Percentiles rank a stretch among this genome's conserved stretches.
Conservation (phyloP, 495 filamentous ascomycete species). For the Aspergillus heteromorphus region DNA sequence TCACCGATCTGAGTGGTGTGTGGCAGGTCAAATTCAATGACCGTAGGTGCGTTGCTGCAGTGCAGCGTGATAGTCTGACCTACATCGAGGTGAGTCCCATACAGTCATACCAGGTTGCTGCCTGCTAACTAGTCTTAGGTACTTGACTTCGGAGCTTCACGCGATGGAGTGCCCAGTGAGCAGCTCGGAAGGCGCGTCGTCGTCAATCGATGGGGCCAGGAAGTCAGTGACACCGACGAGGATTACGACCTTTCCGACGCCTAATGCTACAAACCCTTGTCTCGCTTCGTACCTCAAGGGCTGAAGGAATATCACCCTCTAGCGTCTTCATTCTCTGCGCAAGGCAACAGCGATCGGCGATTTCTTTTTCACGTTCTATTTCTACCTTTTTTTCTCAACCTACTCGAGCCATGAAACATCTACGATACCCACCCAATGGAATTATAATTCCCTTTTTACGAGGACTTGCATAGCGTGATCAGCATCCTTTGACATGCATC, state of each 20-base stretch:
- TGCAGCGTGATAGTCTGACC: slow-evolving; percentile 85
- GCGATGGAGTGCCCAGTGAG: slow-evolving; percentile 70
- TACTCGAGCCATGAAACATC: slow-evolving; percentile 16
- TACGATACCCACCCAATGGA: slow-evolving; percentile 20
- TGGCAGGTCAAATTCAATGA: slow-evolving; percentile 99
- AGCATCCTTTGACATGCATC: slow-evolving; percentile 34
- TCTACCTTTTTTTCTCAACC: slow-evolving; percentile 3
- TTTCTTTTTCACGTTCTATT: slow-evolving; percentile 1
- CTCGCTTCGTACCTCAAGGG: neutral
- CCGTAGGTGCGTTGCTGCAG: slow-evolving; percentile 89
- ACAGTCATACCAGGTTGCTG: neutral
- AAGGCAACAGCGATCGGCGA: neutral
- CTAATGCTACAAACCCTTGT: slow-evolving; percentile 8
- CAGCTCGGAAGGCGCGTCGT: slow-evolving; percentile 76
- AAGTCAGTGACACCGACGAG: slow-evolving; percentile 38
- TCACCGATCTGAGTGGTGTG: slow-evolving; percentile 92
- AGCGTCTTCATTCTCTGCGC: neutral
- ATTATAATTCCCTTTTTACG: slow-evolving; percentile 20
- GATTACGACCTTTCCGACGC: slow-evolving; percentile 40
- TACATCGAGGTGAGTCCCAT: slow-evolving; percentile 81
- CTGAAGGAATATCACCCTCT: neutral
- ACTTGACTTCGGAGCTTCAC: slow-evolving; percentile 77
- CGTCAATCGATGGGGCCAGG: slow-evolving; percentile 56
- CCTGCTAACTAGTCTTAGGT: slow-evolving; percentile 15
- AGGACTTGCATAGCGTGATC: slow-evolving; percentile 45